Evolutionary conservation across 2,329 filamentous ascomycete genomes (phyloP).

Genomic region (Aaosphaeria pasadenensis): DNA sequence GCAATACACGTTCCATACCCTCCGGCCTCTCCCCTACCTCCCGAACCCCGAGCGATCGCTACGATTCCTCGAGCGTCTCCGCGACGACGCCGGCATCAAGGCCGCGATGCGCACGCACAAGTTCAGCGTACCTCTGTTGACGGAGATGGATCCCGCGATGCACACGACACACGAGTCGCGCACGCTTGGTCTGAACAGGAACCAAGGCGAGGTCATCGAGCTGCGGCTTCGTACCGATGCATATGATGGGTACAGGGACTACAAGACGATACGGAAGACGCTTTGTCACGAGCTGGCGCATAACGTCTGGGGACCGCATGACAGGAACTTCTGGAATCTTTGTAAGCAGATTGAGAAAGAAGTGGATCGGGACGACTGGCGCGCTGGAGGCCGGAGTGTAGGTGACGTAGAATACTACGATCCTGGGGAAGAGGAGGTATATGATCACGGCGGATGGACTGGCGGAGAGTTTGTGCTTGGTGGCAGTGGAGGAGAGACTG

Average conservation of each 20-base stretch:
- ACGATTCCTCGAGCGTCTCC: slow-evolving; percentile 70
- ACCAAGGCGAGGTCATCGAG: slow-evolving; percentile 86
- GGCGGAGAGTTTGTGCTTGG: slow-evolving; percentile 40
- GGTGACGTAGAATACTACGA: slow-evolving; percentile 33
- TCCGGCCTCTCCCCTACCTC: slow-evolving; percentile 74
- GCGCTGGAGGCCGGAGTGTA: slow-evolving; percentile 56
- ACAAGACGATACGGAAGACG: slow-evolving; percentile 85
- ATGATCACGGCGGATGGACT: slow-evolving; percentile 44
- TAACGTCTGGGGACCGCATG: slow-evolving; percentile 82
- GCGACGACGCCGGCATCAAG: slow-evolving; percentile 80
- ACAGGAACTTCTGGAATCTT: slow-evolving; percentile 84
- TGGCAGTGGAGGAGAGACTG: slow-evolving; percentile 11
- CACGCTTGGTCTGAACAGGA: slow-evolving; percentile 83
- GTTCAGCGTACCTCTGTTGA: slow-evolving; percentile 81
- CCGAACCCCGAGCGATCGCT: slow-evolving; percentile 71
- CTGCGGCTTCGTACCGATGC: slow-evolving; percentile 87
- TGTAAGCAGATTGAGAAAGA: slow-evolving; percentile 85
- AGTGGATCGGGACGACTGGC: slow-evolving; percentile 79
- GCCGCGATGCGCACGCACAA: slow-evolving; percentile 78
- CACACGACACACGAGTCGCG: slow-evolving; percentile 81
- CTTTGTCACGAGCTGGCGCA: slow-evolving; percentile 94
- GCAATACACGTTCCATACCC: slow-evolving; percentile 75
- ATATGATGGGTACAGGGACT: slow-evolving; percentile 90
- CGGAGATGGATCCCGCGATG: slow-evolving; percentile 89
- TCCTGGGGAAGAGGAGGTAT: slow-evolving; percentile 21